These are phyloP conservation scores for Vicia villosa DNA, from an alignment of 306 rosid genomes.

Conservation along the genomic window DNA sequence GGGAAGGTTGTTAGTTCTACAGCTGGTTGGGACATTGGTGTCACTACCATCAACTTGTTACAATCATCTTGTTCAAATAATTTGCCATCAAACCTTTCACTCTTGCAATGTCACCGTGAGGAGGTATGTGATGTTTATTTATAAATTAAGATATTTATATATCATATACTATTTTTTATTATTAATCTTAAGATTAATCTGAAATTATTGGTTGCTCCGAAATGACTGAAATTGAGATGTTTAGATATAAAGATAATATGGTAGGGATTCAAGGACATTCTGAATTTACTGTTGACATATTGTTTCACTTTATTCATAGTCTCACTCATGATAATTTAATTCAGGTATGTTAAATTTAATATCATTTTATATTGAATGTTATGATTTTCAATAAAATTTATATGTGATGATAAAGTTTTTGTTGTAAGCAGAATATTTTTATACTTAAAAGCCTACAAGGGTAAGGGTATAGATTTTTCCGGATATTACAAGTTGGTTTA, in stretches of 20 bases:
- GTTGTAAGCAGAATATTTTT: too few relatives aligned
- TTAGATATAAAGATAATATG: slow-evolving; percentile 67
- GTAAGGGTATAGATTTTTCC: too few relatives aligned
- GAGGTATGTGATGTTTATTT: slow-evolving; percentile 50
- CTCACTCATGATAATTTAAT: slow-evolving; percentile 51
- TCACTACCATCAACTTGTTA: slow-evolving; percentile 56
- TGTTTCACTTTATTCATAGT: slow-evolving; percentile 69
- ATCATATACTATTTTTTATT: too few relatives aligned
- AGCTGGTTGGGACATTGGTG: slow-evolving; percentile 90
- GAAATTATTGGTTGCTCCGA: slow-evolving; percentile 87
- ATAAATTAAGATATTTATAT: too few relatives aligned
- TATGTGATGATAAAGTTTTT: too few relatives aligned
- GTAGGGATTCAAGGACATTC: slow-evolving; percentile 98
- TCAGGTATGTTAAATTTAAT: slow-evolving; percentile 38
- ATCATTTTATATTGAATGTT: too few relatives aligned
- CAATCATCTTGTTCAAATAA: slow-evolving; percentile 41
- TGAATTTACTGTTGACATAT: slow-evolving; percentile 76
- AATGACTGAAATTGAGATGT: slow-evolving; percentile 77
- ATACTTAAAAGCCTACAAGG: too few relatives aligned
- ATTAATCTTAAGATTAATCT: slow-evolving; percentile 8
- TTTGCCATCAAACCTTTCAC: slow-evolving; percentile 60
- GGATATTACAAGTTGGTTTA: too few relatives aligned
- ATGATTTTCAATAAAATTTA: too few relatives aligned
- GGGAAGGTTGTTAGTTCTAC: slow-evolving; percentile 73
- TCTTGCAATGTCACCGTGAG: slow-evolving; percentile 77